Evolutionary conservation across 1,139 yeast species (phyloP).

Genomic region (Hansenula lynferdii): DNA sequence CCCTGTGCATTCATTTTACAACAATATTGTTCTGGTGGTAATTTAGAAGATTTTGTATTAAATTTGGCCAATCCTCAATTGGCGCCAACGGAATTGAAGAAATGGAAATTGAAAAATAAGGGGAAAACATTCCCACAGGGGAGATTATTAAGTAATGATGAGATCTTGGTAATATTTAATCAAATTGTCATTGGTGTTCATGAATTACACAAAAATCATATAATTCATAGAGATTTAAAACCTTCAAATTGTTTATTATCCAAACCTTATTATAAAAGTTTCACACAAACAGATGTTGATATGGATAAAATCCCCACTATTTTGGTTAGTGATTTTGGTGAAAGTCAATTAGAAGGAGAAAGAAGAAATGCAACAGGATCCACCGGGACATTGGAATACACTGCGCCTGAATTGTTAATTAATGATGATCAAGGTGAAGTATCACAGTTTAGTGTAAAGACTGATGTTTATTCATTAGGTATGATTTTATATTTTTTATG

Average conservation of each 20-base stretch:
- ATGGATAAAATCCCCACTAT: slow-evolving; percentile 50
- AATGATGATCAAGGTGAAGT: slow-evolving; percentile 26
- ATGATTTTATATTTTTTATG: slow-evolving; percentile 72
- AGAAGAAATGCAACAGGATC: slow-evolving; percentile 59
- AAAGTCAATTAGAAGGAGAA: slow-evolving; percentile 69
- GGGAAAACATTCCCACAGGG: slow-evolving; percentile 17
- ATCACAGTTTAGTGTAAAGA: slow-evolving; percentile 51
- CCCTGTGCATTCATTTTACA: slow-evolving; percentile 84
- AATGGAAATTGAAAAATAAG: slow-evolving; percentile 26
- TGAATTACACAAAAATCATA: slow-evolving; percentile 68
- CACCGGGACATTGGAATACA: slow-evolving; percentile 83
- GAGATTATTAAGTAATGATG: slow-evolving; percentile 34
- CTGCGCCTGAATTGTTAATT: slow-evolving; percentile 73
- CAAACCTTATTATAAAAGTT: slow-evolving; percentile 24
- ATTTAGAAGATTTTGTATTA: slow-evolving; percentile 62
- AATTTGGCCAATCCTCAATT: slow-evolving; percentile 25
- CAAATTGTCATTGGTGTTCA: slow-evolving; percentile 69
- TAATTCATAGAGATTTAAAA: slow-evolving; percentile 81
- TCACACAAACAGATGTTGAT: slow-evolving; percentile 8
- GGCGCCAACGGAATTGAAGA: slow-evolving; percentile 22
- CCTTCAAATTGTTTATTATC: slow-evolving; percentile 81
- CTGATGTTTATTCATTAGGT: slow-evolving; percentile 82
- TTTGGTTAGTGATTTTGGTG: slow-evolving; percentile 86
- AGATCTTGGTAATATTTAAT: slow-evolving; percentile 58
- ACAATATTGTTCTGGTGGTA: slow-evolving; percentile 88